A percentile compares a stretch with the other conserved stretches of the same genome.
These are phyloP conservation scores for Corrigiola litoralis DNA, from an alignment of 179 eudicot species.

Conservation along the genomic window DNA sequence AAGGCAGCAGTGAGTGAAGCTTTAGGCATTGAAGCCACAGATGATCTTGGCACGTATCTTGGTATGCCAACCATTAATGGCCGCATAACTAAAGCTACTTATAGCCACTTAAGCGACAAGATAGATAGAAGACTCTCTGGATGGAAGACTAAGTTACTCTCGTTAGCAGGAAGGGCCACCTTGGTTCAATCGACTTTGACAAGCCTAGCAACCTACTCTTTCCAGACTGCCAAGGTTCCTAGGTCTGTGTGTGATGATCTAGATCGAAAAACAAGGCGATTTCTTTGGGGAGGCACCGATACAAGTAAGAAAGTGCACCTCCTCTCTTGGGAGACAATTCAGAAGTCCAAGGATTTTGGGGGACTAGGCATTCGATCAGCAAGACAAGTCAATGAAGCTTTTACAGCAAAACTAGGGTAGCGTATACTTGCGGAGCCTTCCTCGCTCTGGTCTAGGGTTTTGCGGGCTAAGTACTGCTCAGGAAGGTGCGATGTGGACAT, in stretches of 20 bases:
- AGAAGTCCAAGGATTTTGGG: background rate
- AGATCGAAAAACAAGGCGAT: background rate
- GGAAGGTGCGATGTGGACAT: background rate
- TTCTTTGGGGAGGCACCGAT: background rate
- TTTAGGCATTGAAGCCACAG: background rate
- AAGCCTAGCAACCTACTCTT: background rate
- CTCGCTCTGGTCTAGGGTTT: background rate
- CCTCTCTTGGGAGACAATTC: background rate
- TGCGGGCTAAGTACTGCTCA: background rate
- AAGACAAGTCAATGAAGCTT: background rate
- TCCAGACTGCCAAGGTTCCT: background rate
- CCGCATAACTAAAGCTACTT: background rate
- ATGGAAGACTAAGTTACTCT: background rate
- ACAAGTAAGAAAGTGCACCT: background rate
- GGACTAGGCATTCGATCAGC: background rate
- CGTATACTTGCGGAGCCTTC: background rate
- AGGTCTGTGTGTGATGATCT: background rate
- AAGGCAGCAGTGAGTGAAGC: rapidly evolving
- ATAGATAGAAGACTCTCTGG: background rate
- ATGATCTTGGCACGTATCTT: background rate
- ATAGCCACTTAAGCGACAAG: background rate
- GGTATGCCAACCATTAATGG: background rate
- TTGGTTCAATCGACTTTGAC: background rate
- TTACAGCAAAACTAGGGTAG: background rate
- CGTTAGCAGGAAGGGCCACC: background rate